Base-by-base conservation (phyloP, 1,284 basidiomycete species). In the Cryptococcus amylolentus region DNA sequence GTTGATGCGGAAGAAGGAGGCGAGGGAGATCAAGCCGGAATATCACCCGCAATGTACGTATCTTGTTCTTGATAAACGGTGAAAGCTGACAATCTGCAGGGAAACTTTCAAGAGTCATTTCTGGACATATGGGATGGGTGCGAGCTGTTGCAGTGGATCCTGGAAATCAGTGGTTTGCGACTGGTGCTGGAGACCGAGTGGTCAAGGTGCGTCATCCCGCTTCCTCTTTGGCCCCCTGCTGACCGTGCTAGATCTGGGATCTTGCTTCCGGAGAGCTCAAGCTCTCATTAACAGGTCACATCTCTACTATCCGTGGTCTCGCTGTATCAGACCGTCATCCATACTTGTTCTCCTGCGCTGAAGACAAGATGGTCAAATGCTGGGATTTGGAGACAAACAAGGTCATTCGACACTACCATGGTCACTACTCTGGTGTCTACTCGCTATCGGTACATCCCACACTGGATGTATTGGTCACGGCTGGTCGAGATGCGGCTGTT, bases 341-440 rank as follows among this genome's bases (percentile, higher is more conserved):
- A 2, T 98, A 99, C 77, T 80, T 99, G 27, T 99, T 99, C 76
- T 96, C 92, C 7, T 93, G 89, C 59, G 93, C 91, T 52, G 95
- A 99, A 78, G 95, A 99, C 79, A 98, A 98, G 89, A 96, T 96
- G 91, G 94, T 99, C 46, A 98, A 98, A 80, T 98, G 96, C 71
- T 98, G 96, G 96, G 95, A 99, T 72, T 79, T 99, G 53, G 96
- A 99, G 78, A 88, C 89, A 20, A 99, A 99, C 82, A 97, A 97
- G 77, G 95, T 98, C 61, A 98, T 99, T 62, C 84, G 95, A 42
- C 93, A 98, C 76, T 98, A 98, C 75, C 93, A 97, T 72, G 95
- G 95, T 1, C 95, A 98, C 77, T 83, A 96, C 39, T 97, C 93
- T 1, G 95, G 96, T 50, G 93, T 98, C 23, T 98, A 98, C 72